Percentiles rank a stretch among this genome's conserved stretches.
Evolutionary conservation across 495 filamentous ascomycete species (phyloP).

Genomic region (Talaromyces proteolyticus): DNA sequence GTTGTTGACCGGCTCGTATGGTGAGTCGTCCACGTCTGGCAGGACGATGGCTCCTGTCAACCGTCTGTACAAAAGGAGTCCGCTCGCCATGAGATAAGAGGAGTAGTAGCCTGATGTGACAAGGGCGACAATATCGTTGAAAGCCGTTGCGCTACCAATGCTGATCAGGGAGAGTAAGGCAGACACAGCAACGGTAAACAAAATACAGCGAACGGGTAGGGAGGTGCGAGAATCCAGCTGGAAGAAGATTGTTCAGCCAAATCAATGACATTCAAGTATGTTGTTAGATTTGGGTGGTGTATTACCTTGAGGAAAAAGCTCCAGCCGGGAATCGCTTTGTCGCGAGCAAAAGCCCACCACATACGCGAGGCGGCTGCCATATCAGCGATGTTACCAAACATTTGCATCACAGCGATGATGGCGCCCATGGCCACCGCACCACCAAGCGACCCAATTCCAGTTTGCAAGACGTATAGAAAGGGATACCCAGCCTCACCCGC

Average conservation of each 20-base stretch:
- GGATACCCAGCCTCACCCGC: constrained; percentile 1
- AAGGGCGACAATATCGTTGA: constrained; percentile 42
- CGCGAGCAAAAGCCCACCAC: constrained; percentile 52
- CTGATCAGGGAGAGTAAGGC: constrained; percentile 48
- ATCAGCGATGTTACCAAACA: constrained; percentile 43
- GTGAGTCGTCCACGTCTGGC: constrained; percentile 11
- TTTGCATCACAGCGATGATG: constrained; percentile 42
- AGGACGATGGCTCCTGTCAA: constrained; percentile 10
- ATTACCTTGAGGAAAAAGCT: no score
- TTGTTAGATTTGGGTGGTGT: no score
- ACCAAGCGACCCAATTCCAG: background rate
- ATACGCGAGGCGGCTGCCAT: constrained; percentile 52
- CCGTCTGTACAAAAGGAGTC: background rate
- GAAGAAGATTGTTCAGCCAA: no score
- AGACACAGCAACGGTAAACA: constrained; percentile 36
- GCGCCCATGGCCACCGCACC: background rate
- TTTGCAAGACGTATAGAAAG: background rate
- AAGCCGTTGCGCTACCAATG: constrained; percentile 40
- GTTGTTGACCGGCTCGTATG: constrained; percentile 12
- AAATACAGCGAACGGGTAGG: constrained; percentile 48
- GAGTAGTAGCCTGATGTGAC: constrained; percentile 9
- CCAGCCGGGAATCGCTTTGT: constrained; percentile 43
- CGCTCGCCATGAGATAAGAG: constrained; percentile 2
- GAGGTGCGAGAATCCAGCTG: no score
- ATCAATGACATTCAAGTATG: no score